Evolutionary conservation across 1,284 basidiomycete species (phyloP).

Genomic region (Ganoderma sinense): DNA sequence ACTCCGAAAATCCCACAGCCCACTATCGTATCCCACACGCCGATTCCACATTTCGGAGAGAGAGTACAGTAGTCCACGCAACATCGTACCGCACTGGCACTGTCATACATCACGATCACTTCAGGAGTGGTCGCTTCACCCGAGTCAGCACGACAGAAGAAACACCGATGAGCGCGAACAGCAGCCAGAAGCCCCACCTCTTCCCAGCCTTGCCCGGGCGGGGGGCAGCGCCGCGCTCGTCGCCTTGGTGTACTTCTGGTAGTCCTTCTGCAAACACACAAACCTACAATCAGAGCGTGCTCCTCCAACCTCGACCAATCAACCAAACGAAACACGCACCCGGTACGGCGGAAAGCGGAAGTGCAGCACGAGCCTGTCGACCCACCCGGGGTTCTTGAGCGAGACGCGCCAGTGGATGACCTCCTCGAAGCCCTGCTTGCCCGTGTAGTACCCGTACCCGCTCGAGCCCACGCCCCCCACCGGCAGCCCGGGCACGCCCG

Average conservation of each 20-base stretch:
- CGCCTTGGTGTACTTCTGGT: slow-evolving; percentile 17
- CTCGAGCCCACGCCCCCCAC: slow-evolving; percentile 80
- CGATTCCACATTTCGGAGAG: not conserved
- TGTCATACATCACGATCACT: not conserved
- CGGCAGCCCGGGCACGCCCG: slow-evolving; percentile 67
- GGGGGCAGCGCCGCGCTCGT: slow-evolving; percentile 36
- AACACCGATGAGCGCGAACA: slow-evolving; percentile 33
- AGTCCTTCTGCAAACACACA: slow-evolving; percentile 11
- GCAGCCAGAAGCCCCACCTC: slow-evolving; percentile 36
- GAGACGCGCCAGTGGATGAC: slow-evolving; percentile 74
- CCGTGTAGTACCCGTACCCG: slow-evolving; percentile 69
- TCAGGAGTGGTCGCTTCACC: slow-evolving; percentile 23
- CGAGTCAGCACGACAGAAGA: slow-evolving; percentile 32
- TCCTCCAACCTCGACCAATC: not conserved
- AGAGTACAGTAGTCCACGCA: too few species aligned
- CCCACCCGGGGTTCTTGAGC: slow-evolving; percentile 71
- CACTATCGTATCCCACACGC: not conserved
- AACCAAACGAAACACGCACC: slow-evolving; percentile 44
- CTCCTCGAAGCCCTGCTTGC: slow-evolving; percentile 71
- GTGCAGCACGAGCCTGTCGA: slow-evolving; percentile 57
- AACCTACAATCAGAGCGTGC: not conserved
- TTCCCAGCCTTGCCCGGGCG: slow-evolving; percentile 41
- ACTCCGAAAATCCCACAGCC: not conserved
- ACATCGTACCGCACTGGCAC: not conserved
- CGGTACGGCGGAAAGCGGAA: slow-evolving; percentile 73